phyloP scores from a whole-genome alignment of 768 basidiomycete species.

The Terana coerulea region DNA sequence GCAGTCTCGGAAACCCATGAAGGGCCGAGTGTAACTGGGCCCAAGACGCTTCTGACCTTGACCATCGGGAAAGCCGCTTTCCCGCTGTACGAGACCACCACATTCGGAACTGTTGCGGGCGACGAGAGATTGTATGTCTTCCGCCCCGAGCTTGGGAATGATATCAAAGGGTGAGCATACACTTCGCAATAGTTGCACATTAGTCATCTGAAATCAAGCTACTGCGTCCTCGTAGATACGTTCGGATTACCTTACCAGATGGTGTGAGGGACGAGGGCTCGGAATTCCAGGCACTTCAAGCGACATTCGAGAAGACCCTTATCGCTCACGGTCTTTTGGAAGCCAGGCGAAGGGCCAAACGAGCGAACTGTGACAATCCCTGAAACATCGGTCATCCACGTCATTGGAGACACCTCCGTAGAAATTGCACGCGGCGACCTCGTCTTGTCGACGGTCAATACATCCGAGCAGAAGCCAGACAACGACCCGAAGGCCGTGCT shows the following conservation, averaged over 20 bases:
- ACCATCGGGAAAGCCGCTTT: conserved; percentile 14
- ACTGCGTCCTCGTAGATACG: conserved; percentile 5
- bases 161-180: conserved; percentile 13
- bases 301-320: conserved; percentile 21
- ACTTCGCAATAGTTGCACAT: too few relatives aligned
- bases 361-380: conserved; percentile 8
- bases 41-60: conserved; percentile 11
- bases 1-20: background rate
- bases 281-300: conserved; percentile 11
- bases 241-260: conserved; percentile 8
- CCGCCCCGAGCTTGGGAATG: conserved; percentile 9
- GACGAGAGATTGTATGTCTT: conserved; percentile 16
- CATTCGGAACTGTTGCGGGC: conserved; percentile 13
- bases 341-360: background rate
- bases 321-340: conserved; percentile 21
- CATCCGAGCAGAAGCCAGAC: background rate
- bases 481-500: conserved; percentile 2
- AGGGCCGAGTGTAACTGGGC: background rate
- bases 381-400: background rate
- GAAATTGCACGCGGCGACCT: background rate
- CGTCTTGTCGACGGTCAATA: background rate
- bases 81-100: conserved; percentile 9
- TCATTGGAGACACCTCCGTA: background rate
- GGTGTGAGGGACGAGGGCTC: conserved; percentile 7
- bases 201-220: too few relatives aligned